Percentiles rank a stretch among this genome's conserved stretches.
phyloP scores from a whole-genome alignment of 1,284 basidiomycete genomes.

The Amylostereum areolatum region DNA sequence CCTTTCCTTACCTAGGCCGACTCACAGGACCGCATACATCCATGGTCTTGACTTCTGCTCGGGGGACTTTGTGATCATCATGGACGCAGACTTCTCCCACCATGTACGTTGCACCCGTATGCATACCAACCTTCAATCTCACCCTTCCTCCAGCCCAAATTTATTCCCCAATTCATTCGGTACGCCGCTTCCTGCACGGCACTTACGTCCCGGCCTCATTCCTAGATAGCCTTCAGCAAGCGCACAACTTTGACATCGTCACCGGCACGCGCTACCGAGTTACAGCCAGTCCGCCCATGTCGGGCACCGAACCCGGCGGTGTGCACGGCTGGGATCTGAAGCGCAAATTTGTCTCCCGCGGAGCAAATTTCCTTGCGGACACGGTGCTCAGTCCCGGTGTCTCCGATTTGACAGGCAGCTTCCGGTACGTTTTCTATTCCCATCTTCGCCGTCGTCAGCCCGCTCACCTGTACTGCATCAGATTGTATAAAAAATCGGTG shows the following conservation, averaged over 20 bases:
- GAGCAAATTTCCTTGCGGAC: conserved; percentile 83
- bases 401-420: conserved; percentile 83
- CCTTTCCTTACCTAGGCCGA: neutral
- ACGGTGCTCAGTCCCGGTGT: conserved; percentile 80
- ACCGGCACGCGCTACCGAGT: conserved; percentile 86
- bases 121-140: neutral
- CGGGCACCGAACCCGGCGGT: conserved; percentile 62
- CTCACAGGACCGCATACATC: conserved; percentile 79
- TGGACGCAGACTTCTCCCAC: conserved; percentile 96
- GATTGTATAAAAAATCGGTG: conserved; percentile 74
- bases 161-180: conserved; percentile 86
- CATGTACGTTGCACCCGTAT: conserved; percentile 51
- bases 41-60: conserved; percentile 84
- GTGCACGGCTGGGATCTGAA: conserved; percentile 89
- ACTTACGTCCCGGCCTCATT: neutral
- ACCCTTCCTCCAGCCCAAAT: conserved; percentile 64
- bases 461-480: conserved; percentile 20
- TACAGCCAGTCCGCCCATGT: conserved; percentile 43
- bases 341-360: conserved; percentile 79
- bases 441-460: conserved; percentile 2
- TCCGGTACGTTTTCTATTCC: conserved; percentile 49
- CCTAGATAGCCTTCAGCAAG: conserved; percentile 63
- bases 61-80: conserved; percentile 94
- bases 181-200: conserved; percentile 21
- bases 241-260: conserved; percentile 82